Evolutionary conservation across 2,329 filamentous ascomycete genomes (phyloP).

Genomic region (Chalaropsis ovoidea): DNA sequence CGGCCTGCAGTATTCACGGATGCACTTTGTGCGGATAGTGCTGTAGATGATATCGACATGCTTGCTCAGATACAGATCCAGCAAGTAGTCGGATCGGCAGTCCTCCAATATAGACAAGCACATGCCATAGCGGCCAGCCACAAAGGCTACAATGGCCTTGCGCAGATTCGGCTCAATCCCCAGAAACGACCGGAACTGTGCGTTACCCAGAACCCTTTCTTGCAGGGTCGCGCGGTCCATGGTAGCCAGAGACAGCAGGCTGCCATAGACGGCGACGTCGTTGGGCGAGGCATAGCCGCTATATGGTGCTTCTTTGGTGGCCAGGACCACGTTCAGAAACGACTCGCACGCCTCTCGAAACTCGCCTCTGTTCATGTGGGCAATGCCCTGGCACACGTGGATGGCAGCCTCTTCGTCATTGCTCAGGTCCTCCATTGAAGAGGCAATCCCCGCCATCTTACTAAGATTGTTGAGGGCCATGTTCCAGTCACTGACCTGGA

Average conservation of each 20-base stretch:
- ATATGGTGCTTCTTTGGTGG: conserved; percentile 47
- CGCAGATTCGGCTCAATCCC: conserved; percentile 91
- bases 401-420: conserved; percentile 32
- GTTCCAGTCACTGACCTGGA: conserved; percentile 70
- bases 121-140: conserved; percentile 76
- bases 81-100: conserved; percentile 75
- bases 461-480: conserved; percentile 49
- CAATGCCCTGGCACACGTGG: conserved; percentile 39
- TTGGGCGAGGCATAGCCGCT: conserved; percentile 69
- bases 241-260: conserved; percentile 77
- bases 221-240: conserved; percentile 75
- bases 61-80: conserved; percentile 74
- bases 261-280: conserved; percentile 86
- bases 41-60: conserved; percentile 63
- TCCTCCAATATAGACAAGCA: conserved; percentile 75
- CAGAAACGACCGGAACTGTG: conserved; percentile 71
- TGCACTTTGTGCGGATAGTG: conserved; percentile 76
- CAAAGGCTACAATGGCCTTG: conserved; percentile 80
- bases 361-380: conserved; percentile 45
- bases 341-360: conserved; percentile 34
- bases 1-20: conserved; percentile 82
- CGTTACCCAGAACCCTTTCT: conserved; percentile 65
- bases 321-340: conserved; percentile 45
- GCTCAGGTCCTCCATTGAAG: background rate
- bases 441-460: conserved; percentile 50